Conservation (phyloP, 2,329 filamentous ascomycete species). For the Rhytidhysteron rufulum region DNA sequence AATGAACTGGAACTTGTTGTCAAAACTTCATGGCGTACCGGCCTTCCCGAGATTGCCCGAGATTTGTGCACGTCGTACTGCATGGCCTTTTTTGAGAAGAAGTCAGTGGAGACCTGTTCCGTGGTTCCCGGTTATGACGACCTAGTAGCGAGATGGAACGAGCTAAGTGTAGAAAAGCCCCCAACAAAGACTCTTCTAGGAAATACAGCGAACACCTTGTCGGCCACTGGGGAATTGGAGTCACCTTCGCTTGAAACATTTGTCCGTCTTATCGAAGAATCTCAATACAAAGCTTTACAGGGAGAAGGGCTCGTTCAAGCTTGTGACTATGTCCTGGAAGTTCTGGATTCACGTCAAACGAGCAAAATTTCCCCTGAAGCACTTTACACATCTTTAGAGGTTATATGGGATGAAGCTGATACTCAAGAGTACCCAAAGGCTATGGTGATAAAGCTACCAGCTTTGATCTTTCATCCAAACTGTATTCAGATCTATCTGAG, state of each 20-base stretch:
- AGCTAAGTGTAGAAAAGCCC: conserved; percentile 1
- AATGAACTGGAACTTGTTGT: conserved; percentile 31
- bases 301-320: conserved; percentile 22
- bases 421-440: conserved; percentile 44
- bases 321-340: conserved; percentile 17
- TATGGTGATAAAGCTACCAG: conserved; percentile 34
- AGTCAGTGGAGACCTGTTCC: conserved; percentile 3
- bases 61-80: conserved; percentile 35
- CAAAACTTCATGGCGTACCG: conserved; percentile 33
- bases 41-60: conserved; percentile 41
- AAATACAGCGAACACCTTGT: neutral
- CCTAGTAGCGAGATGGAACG: conserved; percentile 9
- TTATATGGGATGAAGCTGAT: conserved; percentile 47
- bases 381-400: conserved; percentile 22
- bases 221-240: too few species aligned
- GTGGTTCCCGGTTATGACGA: conserved; percentile 16
- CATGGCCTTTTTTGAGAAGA: conserved; percentile 19
- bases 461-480: conserved; percentile 33
- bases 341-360: conserved; percentile 15
- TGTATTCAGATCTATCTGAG: conserved; percentile 19
- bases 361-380: conserved; percentile 8
- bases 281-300: conserved; percentile 27
- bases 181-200: neutral
- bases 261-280: conserved; percentile 16
- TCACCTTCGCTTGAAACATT: conserved; percentile 19